These are phyloP conservation scores for Trypanosomatidae sp. DNA, from an alignment of 208 protist genomes.

Conservation along the genomic window DNA sequence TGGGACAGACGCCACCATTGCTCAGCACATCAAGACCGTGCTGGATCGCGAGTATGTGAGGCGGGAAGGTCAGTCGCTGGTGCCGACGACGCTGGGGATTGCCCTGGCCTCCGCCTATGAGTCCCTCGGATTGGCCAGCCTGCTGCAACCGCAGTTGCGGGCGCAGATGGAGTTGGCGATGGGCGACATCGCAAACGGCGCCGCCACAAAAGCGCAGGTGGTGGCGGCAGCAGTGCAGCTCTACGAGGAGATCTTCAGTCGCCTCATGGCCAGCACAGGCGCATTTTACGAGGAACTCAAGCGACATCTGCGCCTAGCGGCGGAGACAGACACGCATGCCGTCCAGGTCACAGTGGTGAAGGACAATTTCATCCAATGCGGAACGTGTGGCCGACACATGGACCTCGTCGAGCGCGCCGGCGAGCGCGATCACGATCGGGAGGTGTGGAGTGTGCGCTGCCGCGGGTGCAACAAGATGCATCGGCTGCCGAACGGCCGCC, in stretches of 20 bases:
- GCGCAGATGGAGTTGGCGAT: constrained; percentile 95
- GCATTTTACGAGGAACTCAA: constrained; percentile 60
- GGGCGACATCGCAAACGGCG: constrained; percentile 77
- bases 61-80: constrained; percentile 75
- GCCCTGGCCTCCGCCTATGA: constrained; percentile 97
- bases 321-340: not conserved
- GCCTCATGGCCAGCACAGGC: constrained; percentile 36
- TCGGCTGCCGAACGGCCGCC: constrained; percentile 59
- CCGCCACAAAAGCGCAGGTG: constrained; percentile 76
- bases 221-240: constrained; percentile 71
- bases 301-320: constrained; percentile 33
- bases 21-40: constrained; percentile 98
- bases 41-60: constrained; percentile 92
- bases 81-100: constrained; percentile 95
- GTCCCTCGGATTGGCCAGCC: constrained; percentile 88
- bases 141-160: constrained; percentile 91
- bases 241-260: constrained; percentile 81
- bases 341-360: constrained; percentile 28
- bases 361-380: constrained; percentile 41
- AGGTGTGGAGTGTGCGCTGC: constrained; percentile 52
- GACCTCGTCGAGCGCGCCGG: constrained; percentile 53
- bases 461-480: constrained; percentile 35
- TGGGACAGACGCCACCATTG: constrained; percentile 99
- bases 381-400: constrained; percentile 48
- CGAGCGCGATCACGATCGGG: constrained; percentile 46